A percentile compares a stretch with the other conserved stretches of the same genome.
phyloP scores from a whole-genome alignment of 2,329 filamentous ascomycete species.

The Rhexocercosporidium sp. region DNA sequence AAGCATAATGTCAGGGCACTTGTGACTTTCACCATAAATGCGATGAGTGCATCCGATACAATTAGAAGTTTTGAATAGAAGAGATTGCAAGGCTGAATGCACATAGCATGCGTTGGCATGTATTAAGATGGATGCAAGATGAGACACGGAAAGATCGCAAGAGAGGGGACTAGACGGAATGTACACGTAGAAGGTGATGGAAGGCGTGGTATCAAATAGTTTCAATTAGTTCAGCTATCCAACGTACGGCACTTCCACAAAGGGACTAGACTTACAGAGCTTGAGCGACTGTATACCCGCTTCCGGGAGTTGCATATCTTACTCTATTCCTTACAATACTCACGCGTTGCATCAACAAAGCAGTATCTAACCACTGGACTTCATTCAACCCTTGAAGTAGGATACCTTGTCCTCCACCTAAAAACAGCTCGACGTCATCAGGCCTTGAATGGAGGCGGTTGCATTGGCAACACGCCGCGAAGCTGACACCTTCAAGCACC shows the following conservation, averaged over 20 bases:
- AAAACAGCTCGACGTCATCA: too few relatives aligned
- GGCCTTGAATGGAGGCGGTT: too few relatives aligned
- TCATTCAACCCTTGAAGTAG: too few relatives aligned
- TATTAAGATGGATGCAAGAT: neutral
- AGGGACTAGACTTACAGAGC: neutral
- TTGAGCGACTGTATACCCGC: neutral
- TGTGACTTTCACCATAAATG: neutral
- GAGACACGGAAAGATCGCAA: neutral
- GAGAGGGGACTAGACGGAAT: neutral
- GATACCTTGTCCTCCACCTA: too few relatives aligned
- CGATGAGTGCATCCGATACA: neutral
- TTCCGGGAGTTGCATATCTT: neutral
- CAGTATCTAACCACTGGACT: too few relatives aligned
- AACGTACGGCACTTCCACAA: neutral
- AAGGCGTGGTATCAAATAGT: neutral
- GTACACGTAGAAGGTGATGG: neutral
- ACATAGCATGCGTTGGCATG: neutral
- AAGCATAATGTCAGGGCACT: too few relatives aligned
- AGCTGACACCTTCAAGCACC: too few relatives aligned
- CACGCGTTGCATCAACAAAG: too few relatives aligned
- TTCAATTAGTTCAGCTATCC: neutral
- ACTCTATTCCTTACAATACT: neutral
- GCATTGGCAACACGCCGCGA: too few relatives aligned
- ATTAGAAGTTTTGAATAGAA: neutral
- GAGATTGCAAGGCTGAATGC: neutral